Conservation (phyloP, 2,329 filamentous ascomycete genomes). For the Stagonosporopsis tanaceti region DNA sequence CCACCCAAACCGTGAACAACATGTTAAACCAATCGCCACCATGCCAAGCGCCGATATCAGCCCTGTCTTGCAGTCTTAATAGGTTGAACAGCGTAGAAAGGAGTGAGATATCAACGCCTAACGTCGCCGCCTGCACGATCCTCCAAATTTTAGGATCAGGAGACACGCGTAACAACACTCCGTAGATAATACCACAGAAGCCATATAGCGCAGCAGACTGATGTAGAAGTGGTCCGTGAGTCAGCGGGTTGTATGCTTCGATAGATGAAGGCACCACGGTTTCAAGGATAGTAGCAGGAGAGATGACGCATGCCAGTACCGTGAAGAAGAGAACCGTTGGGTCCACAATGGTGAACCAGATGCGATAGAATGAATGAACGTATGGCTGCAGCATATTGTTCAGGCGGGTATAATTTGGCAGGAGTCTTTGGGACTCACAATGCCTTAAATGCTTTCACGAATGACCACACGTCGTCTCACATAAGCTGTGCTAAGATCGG, state of each 20-base stretch:
- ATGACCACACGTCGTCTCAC: not conserved
- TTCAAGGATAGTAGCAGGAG: constrained; percentile 6
- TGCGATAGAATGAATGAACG: constrained; percentile 19
- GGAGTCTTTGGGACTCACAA: not conserved
- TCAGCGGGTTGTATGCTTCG: constrained; percentile 2
- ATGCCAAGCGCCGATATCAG: not conserved
- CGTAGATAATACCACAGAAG: constrained; percentile 19
- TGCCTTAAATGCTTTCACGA: not conserved
- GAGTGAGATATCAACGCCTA: constrained; percentile 16
- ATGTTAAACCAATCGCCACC: constrained; percentile 20
- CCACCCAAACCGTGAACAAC: constrained; percentile 20
- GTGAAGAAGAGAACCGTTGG: constrained; percentile 21
- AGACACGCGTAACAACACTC: constrained; percentile 15
- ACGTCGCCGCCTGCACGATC: constrained; percentile 18
- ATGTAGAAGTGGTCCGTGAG: constrained; percentile 14
- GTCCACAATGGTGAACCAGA: constrained; percentile 25
- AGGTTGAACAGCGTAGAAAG: constrained; percentile 4
- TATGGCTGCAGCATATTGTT: constrained; percentile 15
- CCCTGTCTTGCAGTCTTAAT: constrained; percentile 4
- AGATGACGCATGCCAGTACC: constrained; percentile 16
- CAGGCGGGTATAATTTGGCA: not conserved
- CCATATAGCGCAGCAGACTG: constrained; percentile 15
- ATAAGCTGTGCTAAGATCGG: not conserved
- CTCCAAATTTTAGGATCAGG: constrained; percentile 20
- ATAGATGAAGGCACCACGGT: constrained; percentile 9